Evolutionary conservation across 805 yeast genomes (phyloP), one percentile per base, ranked within the genome.

Genomic region (Hanseniaspora osmophila): DNA sequence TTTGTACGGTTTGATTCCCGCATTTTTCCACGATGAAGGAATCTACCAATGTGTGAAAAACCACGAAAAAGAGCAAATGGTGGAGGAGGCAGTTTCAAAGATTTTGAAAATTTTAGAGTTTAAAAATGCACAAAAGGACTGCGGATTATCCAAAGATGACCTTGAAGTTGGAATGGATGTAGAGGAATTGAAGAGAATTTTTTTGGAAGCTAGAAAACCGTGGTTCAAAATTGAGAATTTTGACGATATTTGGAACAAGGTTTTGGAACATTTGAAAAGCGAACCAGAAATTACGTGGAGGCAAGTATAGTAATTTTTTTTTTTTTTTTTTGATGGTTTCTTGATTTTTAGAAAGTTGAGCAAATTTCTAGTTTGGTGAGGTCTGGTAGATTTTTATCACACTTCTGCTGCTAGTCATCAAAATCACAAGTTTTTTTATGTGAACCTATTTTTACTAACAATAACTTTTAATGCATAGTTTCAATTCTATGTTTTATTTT

Each of bases 241-340:
- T 59, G 80, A 81, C 52, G 81, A 76, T 48, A 68, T 83, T 48
- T 86, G 95, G 95, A 56, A 57, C 22, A 73, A 75, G 53, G 80
- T 80, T n/a, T 56, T 78, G 2, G 58, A 66, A 33, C 80, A 77
- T 53, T 69, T 85, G 50, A 74, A 75, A 50, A 69, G 67, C 46
- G 82, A 80, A 64, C 80, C 83, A 39, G 84, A 78, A 60, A 71
- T 80, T 58, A 76, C 73, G 64, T 81, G 82, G 74, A 80, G 92
- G 84, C 84, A 78, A 73, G 84, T 78, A 72, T 44, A 56, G 59
- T 60, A 54, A 45, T 19, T 27, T 27, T 47, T 51, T 47, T 47
- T 43, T 49, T 46, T 30, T 37, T 44, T 32, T n/a, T n/a, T n/a
- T n/a, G n/a, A n/a, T n/a, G n/a, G 44, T 40, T 40, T n/a, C n/a